A percentile compares a stretch with the other conserved stretches of the same genome.
phyloP scores from a whole-genome alignment of 768 basidiomycete genomes.

The Russula lepida region DNA sequence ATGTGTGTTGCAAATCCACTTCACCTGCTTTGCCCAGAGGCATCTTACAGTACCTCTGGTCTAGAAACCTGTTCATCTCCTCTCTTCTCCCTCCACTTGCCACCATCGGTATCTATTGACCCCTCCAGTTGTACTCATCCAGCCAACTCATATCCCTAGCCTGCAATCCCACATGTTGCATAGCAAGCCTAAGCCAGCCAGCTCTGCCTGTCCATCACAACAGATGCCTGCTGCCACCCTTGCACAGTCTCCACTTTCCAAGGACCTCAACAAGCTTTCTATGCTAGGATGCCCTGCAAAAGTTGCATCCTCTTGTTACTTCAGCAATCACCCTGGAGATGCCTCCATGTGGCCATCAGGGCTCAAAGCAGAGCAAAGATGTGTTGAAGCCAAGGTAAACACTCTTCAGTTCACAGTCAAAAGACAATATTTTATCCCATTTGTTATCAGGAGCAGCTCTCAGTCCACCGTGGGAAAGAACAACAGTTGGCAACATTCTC shows the following conservation, averaged over 20 bases:
- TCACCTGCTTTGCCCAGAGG: too few relatives aligned
- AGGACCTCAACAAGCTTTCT: constrained; percentile 29
- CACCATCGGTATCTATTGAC: constrained; percentile 67
- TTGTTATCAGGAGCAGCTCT: too few relatives aligned
- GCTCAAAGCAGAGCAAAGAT: constrained; percentile 36
- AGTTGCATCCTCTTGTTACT: constrained; percentile 8
- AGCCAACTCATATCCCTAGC: constrained; percentile 67
- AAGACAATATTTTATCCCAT: neutral
- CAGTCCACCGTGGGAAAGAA: too few relatives aligned
- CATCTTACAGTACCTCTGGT: too few relatives aligned
- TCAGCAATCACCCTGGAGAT: constrained; percentile 20
- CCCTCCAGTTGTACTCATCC: constrained; percentile 55
- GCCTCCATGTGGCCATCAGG: constrained; percentile 27
- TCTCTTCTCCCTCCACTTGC: constrained; percentile 25
- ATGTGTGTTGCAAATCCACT: too few relatives aligned
- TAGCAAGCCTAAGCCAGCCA: constrained; percentile 31
- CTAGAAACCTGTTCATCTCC: constrained; percentile 31
- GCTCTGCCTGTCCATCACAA: neutral
- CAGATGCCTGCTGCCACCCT: constrained; percentile 20
- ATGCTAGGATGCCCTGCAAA: constrained; percentile 16
- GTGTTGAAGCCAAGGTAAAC: constrained; percentile 37
- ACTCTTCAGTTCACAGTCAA: neutral
- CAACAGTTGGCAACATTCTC: too few relatives aligned
- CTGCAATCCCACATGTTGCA: constrained; percentile 35
- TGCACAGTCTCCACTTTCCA: constrained; percentile 25